A percentile compares a stretch with the other conserved stretches of the same genome.
These are phyloP conservation scores for Catharanthus roseus DNA, from an alignment of 257 asterid genomes.

Conservation along the genomic window DNA sequence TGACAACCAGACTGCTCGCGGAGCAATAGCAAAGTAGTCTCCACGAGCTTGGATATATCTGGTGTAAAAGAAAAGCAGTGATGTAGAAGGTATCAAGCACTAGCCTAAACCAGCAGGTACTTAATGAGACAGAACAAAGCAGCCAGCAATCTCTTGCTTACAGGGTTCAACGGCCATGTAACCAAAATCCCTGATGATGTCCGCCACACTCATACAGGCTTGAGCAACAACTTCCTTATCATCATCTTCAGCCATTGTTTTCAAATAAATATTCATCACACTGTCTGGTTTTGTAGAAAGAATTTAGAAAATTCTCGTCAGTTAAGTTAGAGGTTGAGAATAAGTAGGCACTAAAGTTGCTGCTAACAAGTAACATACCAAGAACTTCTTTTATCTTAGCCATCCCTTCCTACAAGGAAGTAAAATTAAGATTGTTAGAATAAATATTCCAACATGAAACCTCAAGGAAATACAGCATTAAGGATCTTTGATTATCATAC, in stretches of 20 bases:
- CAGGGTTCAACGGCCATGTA: conserved; percentile 85
- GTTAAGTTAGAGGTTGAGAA: neutral
- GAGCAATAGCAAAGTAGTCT: conserved; percentile 68
- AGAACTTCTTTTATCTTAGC: conserved; percentile 67
- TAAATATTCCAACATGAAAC: neutral
- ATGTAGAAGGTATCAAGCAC: conserved; percentile 13
- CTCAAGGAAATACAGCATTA: neutral
- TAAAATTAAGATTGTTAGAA: conserved; percentile 9
- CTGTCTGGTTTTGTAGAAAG: conserved; percentile 42
- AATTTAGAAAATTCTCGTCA: neutral
- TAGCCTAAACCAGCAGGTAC: conserved; percentile 11
- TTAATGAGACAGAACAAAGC: conserved; percentile 11
- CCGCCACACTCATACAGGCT: conserved; percentile 84
- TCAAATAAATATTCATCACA: conserved; percentile 73
- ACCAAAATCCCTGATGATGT: conserved; percentile 75
- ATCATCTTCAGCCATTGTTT: conserved; percentile 85
- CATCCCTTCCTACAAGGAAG: conserved; percentile 66
- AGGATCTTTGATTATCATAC: neutral
- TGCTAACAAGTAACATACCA: conserved; percentile 43
- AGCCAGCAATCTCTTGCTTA: conserved; percentile 35
- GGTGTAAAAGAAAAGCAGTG: conserved; percentile 17
- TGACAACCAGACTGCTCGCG: conserved; percentile 85
- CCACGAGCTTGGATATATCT: conserved; percentile 72
- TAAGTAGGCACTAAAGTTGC: neutral
- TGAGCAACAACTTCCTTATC: conserved; percentile 99